A percentile compares a stretch with the other conserved stretches of the same genome.
Evolutionary conservation across 148 eudicot genomes (phyloP).

Genomic region (Cornus suecica): DNA sequence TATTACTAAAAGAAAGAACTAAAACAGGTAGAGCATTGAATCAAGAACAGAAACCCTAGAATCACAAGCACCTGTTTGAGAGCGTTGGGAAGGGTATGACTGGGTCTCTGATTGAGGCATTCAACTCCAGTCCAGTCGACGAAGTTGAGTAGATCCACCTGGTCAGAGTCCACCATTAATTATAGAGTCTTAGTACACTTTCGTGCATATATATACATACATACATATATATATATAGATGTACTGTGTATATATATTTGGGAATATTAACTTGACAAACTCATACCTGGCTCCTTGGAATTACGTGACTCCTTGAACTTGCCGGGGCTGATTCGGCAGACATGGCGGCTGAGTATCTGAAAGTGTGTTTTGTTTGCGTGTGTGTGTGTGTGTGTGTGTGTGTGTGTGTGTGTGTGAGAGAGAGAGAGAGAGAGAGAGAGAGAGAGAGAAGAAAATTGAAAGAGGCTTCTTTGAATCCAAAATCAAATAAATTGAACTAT

Average conservation of each 20-base stretch:
- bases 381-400: no score
- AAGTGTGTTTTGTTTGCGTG: no score
- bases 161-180: not conserved
- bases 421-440: no score
- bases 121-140: conserved; percentile 91
- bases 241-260: no score
- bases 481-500: no score
- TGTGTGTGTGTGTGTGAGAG: not conserved
- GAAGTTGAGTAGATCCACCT: conserved; percentile 88
- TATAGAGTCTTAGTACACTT: not conserved
- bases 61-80: conserved; percentile 85
- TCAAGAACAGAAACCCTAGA: conserved; percentile 5
- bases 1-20: not conserved
- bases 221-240: not conserved
- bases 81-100: conserved; percentile 60
- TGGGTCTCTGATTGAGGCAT: conserved; percentile 77
- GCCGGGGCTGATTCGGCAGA: conserved; percentile 65
- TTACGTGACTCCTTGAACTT: conserved; percentile 53
- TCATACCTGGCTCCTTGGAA: conserved; percentile 50
- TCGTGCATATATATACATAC: not conserved
- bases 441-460: no score
- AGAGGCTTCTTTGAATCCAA: no score
- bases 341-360: conserved; percentile 33
- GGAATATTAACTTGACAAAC: no score
- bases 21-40: not conserved